These are phyloP conservation scores for Xylona heveae DNA, from an alignment of 495 filamentous ascomycete genomes.

Conservation along the genomic window DNA sequence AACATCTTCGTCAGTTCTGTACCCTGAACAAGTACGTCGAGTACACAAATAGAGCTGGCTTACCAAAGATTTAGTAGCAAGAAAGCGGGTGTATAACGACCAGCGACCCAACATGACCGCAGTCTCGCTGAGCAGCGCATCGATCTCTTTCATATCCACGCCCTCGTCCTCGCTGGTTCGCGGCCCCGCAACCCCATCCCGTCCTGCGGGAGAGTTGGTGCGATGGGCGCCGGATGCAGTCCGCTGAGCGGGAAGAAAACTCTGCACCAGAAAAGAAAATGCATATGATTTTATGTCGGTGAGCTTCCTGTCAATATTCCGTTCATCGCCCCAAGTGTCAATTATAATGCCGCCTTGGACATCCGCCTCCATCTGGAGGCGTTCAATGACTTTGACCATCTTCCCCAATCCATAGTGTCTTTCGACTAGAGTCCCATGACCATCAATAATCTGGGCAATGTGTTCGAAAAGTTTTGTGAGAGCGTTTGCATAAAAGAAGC, in stretches of 20 bases:
- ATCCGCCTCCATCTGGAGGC: slow-evolving; percentile 82
- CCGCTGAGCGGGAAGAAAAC: slow-evolving; percentile 53
- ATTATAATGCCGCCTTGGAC: slow-evolving; percentile 93
- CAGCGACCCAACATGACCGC: slow-evolving; percentile 81
- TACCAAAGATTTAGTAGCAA: slow-evolving; percentile 67
- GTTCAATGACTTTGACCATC: slow-evolving; percentile 92
- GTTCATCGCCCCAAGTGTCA: slow-evolving; percentile 87
- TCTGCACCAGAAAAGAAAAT: slow-evolving; percentile 89
- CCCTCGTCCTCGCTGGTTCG: slow-evolving; percentile 62
- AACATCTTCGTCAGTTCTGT: too few species aligned
- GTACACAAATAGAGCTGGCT: slow-evolving; percentile 10
- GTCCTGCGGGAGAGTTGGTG: slow-evolving; percentile 41
- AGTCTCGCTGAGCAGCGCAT: slow-evolving; percentile 66
- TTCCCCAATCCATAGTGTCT: slow-evolving; percentile 77
- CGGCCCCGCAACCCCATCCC: slow-evolving; percentile 25
- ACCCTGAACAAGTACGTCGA: slow-evolving; percentile 12
- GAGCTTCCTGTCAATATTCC: slow-evolving; percentile 58
- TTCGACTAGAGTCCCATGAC: slow-evolving; percentile 74
- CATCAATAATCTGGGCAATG: slow-evolving; percentile 87
- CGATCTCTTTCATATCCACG: slow-evolving; percentile 87
- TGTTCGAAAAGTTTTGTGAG: slow-evolving; percentile 90
- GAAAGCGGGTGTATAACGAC: slow-evolving; percentile 79
- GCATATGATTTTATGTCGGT: slow-evolving; percentile 94
- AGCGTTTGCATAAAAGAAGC: slow-evolving; percentile 81
- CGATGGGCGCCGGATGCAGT: slow-evolving; percentile 16